Evolutionary conservation across 768 basidiomycete genomes (phyloP).

Genomic region (Crepidotus variabilis): DNA sequence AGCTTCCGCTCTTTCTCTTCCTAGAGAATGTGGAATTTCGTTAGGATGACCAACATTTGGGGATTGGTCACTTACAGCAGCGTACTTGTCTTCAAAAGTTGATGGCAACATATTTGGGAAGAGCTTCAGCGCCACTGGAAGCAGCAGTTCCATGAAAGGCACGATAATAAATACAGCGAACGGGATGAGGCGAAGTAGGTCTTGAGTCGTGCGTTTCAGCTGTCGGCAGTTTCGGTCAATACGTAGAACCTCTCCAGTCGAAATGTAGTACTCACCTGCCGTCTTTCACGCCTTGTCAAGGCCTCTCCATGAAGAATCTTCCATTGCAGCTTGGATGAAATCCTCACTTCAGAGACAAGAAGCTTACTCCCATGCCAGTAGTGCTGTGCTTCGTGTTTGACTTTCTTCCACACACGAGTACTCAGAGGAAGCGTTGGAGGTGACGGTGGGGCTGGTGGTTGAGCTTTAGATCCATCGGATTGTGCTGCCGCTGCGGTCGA

Average conservation of each 20-base stretch:
- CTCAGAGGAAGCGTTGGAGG: slow-evolving; percentile 38
- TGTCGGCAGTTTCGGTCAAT: slow-evolving; percentile 26
- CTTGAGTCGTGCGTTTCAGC: slow-evolving; percentile 91
- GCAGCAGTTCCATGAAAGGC: slow-evolving; percentile 96
- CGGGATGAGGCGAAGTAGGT: slow-evolving; percentile 88
- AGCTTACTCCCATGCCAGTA: slow-evolving; percentile 98
- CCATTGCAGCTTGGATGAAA: slow-evolving; percentile 83
- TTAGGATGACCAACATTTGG: no score
- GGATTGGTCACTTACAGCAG: slow-evolving; percentile 52
- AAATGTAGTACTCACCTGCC: slow-evolving; percentile 59
- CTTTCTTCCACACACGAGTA: slow-evolving; percentile 80
- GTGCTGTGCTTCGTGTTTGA: slow-evolving; percentile 94
- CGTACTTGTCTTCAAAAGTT: slow-evolving; percentile 96
- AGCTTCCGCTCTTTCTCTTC: slow-evolving; percentile 97
- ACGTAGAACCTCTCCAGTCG: background rate
- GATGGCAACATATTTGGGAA: slow-evolving; percentile 99
- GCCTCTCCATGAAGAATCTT: slow-evolving; percentile 90
- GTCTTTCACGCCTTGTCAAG: slow-evolving; percentile 87
- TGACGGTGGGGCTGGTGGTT: slow-evolving; percentile 47
- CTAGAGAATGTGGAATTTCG: slow-evolving; percentile 34
- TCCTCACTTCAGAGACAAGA: slow-evolving; percentile 90
- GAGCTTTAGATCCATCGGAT: slow-evolving; percentile 40
- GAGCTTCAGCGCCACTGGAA: slow-evolving; percentile 93
- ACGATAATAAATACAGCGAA: slow-evolving; percentile 94
- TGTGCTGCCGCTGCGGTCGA: slow-evolving; percentile 19